Conservation (phyloP, 768 basidiomycete genomes). For the Dentipellis sp. region DNA sequence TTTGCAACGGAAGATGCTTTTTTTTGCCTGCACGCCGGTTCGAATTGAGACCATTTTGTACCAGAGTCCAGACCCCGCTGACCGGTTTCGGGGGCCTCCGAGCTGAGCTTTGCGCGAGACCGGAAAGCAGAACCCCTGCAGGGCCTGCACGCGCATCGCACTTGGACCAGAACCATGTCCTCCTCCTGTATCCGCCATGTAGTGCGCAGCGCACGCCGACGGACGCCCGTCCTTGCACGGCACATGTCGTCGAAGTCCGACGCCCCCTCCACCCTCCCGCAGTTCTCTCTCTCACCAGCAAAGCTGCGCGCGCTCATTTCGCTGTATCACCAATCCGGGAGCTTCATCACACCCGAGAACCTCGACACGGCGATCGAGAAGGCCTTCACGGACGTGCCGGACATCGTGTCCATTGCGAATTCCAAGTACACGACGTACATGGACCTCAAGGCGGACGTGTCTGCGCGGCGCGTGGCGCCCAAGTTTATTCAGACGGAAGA, state of each 20-base stretch:
- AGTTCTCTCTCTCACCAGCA: constrained; percentile 35
- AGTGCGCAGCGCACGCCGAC: not conserved
- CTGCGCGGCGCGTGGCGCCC: constrained; percentile 7
- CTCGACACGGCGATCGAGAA: constrained; percentile 55
- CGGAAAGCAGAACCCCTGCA: no score
- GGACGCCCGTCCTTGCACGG: constrained; percentile 4
- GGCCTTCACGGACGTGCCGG: constrained; percentile 33
- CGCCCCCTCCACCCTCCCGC: constrained; percentile 2
- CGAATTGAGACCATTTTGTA: no score
- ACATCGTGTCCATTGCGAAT: not conserved
- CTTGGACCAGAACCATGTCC: not conserved
- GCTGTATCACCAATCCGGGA: constrained; percentile 68
- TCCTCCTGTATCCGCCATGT: not conserved
- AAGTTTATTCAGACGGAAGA: constrained; percentile 8
- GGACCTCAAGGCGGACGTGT: constrained; percentile 12
- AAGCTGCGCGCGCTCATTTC: constrained; percentile 65
- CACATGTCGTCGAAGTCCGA: constrained; percentile 12
- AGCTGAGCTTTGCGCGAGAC: no score
- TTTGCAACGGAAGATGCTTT: no score
- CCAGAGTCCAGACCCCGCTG: no score
- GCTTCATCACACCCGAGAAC: constrained; percentile 64
- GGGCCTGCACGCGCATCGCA: no score
- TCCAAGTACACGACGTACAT: constrained; percentile 10
- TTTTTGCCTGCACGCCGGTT: no score
- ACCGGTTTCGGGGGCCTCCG: no score